These are phyloP conservation scores for Metschnikowia chrysomelidarum DNA, from an alignment of 805 yeast species.

Conservation along the genomic window DNA sequence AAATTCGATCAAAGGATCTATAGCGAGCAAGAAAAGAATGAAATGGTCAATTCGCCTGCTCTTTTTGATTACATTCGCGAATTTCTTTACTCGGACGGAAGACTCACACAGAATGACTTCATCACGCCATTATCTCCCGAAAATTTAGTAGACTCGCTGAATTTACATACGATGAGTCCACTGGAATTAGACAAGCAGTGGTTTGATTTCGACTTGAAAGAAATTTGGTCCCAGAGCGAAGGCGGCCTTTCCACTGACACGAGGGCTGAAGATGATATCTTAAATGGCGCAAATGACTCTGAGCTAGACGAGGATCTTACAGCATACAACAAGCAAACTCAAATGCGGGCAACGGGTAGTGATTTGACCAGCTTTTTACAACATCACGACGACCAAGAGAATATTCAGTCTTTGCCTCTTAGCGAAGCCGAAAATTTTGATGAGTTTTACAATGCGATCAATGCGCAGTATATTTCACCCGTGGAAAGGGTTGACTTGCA, in stretches of 20 bases:
- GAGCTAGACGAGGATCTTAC: constrained; percentile 31
- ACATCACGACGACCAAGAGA: constrained; percentile 8
- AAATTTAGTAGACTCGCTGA: constrained; percentile 24
- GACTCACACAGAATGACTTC: constrained; percentile 42
- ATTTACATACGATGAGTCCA: constrained; percentile 13
- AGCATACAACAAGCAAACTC: constrained; percentile 13
- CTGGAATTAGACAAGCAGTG: constrained; percentile 28
- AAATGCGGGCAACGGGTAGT: constrained; percentile 3
- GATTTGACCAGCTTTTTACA: constrained; percentile 11
- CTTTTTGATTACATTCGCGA: constrained; percentile 30
- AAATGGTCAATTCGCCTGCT: constrained; percentile 20
- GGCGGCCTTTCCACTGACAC: constrained; percentile 22
- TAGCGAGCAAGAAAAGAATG: constrained; percentile 24
- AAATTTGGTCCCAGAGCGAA: constrained; percentile 16
- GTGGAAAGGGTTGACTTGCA: constrained; percentile 12
- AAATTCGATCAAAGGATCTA: constrained; percentile 35
- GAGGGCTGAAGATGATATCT: constrained; percentile 24
- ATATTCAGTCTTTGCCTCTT: constrained; percentile 6
- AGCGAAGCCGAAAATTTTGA: constrained; percentile 16
- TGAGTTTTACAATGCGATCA: constrained; percentile 25
- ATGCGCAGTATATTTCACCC: constrained; percentile 20
- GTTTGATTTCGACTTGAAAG: constrained; percentile 19
- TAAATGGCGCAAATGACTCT: constrained; percentile 26
- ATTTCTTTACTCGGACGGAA: constrained; percentile 38
- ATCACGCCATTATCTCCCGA: constrained; percentile 34